Base-by-base conservation (phyloP, 257 asterid genomes). In the Apocynum venetum region DNA sequence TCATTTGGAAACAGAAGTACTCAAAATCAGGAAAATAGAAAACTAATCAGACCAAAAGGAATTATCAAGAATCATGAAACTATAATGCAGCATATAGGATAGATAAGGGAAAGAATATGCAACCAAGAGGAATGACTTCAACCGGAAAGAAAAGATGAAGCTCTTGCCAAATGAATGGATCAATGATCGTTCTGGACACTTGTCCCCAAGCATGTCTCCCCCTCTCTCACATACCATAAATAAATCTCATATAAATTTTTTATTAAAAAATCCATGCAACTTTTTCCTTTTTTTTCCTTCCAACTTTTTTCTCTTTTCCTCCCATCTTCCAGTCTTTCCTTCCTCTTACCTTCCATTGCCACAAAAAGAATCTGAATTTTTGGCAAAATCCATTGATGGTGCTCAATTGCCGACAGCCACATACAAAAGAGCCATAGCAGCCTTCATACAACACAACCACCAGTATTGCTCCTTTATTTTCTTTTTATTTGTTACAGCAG, bases 1-100 rank as follows among this genome's bases (percentile, higher is more conserved):
- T 79, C 41, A 69, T 68, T 53, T 44, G 60, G 60, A 57, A 79
- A 47, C 20, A 48, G n/a, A 73, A 79, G 65, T 17, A 76, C n/a
- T 66, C 31, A 77, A 59, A 77, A 43, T 65, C 47, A 60, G 61
- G 53, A 75, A 53, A 43, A 43, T 10, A 14, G 13, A 43, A 44
- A 36, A 3, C 20, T 36, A 63, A 25, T 25, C 63, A 14, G 48
- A 31, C 72, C 59, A 13, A 40, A 65, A 40, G 71, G 47, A 65
- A 38, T 15, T 40, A 17, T 38, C 1, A 12, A 14, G 31, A 65
- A 40, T 40, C 70, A 20, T 59, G 65, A 25, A 17, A 25, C 4
- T 3, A 63, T 63, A 63, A 12, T 35, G 20, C 43, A 63, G 44
- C 44, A 55, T 55, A 17, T 19, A 55, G 31, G 61, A 55, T 17